Conservation (phyloP, 2,329 filamentous ascomycete genomes). For the Colletotrichum costaricense region DNA sequence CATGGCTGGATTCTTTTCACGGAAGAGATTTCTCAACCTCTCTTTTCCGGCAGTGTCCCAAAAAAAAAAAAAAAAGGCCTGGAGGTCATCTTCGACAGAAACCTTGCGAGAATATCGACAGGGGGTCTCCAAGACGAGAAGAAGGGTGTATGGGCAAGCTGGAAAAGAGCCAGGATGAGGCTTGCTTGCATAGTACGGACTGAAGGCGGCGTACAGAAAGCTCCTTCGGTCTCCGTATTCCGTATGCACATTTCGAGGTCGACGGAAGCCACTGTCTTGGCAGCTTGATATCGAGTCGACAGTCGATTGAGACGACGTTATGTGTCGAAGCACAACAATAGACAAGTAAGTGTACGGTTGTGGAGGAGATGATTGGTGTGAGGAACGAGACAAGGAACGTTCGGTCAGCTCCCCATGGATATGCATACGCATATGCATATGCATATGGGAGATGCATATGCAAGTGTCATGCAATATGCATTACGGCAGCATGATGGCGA, state of each 20-base stretch:
- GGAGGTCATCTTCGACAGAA: slow-evolving; percentile 23
- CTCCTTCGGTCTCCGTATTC: slow-evolving; percentile 1
- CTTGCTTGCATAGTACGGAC: slow-evolving; percentile 21
- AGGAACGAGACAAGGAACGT: slow-evolving; percentile 11
- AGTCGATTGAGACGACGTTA: slow-evolving; percentile 25
- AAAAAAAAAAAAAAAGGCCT: slow-evolving; percentile 19
- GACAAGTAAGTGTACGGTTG: not conserved
- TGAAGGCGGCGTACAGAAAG: slow-evolving; percentile 7
- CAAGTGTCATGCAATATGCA: slow-evolving; percentile 32
- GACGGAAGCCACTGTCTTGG: slow-evolving; percentile 33
- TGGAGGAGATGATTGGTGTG: slow-evolving; percentile 17
- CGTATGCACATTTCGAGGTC: slow-evolving; percentile 22
- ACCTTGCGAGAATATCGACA: slow-evolving; percentile 15
- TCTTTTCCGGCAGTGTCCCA: not conserved
- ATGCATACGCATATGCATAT: not conserved
- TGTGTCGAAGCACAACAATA: slow-evolving; percentile 25
- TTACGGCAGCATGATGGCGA: not conserved
- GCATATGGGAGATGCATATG: slow-evolving; percentile 15
- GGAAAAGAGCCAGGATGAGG: not conserved
- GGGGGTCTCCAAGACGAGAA: not conserved
- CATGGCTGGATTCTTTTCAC: not conserved
- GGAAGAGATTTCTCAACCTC: not conserved
- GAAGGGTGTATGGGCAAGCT: slow-evolving; percentile 2
- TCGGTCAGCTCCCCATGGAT: slow-evolving; percentile 2
- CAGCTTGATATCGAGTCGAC: slow-evolving; percentile 9